Evolutionary conservation across 2,329 filamentous ascomycete species (phyloP), one percentile per base, ranked within the genome.

Genomic region (Penicillium sp.): DNA sequence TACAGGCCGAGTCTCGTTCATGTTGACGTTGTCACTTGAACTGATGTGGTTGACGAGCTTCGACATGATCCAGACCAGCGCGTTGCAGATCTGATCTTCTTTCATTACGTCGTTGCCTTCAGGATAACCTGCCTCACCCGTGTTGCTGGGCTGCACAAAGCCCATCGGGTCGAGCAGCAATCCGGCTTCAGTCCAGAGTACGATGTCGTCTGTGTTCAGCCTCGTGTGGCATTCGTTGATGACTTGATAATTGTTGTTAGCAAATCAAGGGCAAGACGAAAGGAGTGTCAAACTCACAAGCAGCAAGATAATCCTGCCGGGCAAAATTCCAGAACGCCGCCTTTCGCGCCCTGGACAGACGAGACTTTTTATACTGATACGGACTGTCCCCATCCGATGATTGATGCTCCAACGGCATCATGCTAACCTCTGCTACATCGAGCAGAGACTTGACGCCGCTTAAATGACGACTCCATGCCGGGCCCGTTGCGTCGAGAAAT

Each of bases 311-410:
- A 64, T 89, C 86, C 66, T 89, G 86, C 25, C 86, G 78, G 15
- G 86, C 86, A 70, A 88, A 86, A 63, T 88, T 88, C 86, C 86
- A 89, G 68, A 89, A 89, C 0, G 84, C 85, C 6, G 86, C 85
- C 69, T 77, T 81, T 20, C 86, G 79, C 11, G 80, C 84, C 69
- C 83, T 84, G 3, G 82, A 85, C 1, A 83, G 79, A n/a, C 75
- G 74, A 3, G 70, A 62, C 49, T 67, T 73, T 52, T 70, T 76
- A 61, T 71, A 61, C 37, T 70, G 69, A 48, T 71, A 67, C 1
- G 69, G 59, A 35, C 66, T 61, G 20, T 72, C 71, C 28, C 79
- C 78, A 25, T 82, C 81, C 17, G 78, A 78, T 59, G 74, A 79
- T 56, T 64, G 67, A 49, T 73, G 73, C 59, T 76, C 74, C 8